Conservation (phyloP, 1,284 basidiomycete species). For the Phellopilus nigrolimitatus region DNA sequence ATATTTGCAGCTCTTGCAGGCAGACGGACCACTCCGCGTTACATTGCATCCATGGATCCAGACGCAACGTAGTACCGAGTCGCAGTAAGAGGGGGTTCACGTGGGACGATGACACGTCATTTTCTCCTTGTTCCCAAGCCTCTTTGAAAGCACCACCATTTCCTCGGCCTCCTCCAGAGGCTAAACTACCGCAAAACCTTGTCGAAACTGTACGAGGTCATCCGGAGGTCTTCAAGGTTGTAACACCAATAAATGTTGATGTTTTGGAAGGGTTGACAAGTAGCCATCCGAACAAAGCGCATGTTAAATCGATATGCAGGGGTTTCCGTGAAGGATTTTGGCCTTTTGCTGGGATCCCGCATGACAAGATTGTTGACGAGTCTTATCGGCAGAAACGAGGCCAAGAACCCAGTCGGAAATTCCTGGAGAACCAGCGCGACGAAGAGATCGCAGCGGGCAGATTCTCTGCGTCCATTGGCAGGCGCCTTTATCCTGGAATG, state of each 20-base stretch:
- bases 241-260: constrained; percentile 33
- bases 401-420: constrained; percentile 18
- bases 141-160: constrained; percentile 14
- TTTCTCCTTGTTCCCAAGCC: constrained; percentile 9
- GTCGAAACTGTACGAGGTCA: neutral
- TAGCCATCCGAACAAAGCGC: constrained; percentile 33
- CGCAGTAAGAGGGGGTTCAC: neutral
- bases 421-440: constrained; percentile 31
- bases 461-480: constrained; percentile 36
- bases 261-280: constrained; percentile 27
- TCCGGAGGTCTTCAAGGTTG: constrained; percentile 32
- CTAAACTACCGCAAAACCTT: constrained; percentile 8
- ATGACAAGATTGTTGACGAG: constrained; percentile 28
- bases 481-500: constrained; percentile 40
- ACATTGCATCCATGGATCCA: neutral
- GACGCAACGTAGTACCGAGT: too few relatives aligned
- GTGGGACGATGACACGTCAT: constrained; percentile 6
- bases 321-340: constrained; percentile 37
- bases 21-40: constrained; percentile 2
- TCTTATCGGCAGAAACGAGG: constrained; percentile 18
- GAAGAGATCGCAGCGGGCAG: constrained; percentile 30
- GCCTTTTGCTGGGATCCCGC: constrained; percentile 33
- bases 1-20: constrained; percentile 9
- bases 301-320: constrained; percentile 31
- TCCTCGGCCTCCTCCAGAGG: constrained; percentile 3